Percentiles rank a stretch among this genome's conserved stretches.
phyloP scores from a whole-genome alignment of 805 yeast species.

The Lachancea cidri region DNA sequence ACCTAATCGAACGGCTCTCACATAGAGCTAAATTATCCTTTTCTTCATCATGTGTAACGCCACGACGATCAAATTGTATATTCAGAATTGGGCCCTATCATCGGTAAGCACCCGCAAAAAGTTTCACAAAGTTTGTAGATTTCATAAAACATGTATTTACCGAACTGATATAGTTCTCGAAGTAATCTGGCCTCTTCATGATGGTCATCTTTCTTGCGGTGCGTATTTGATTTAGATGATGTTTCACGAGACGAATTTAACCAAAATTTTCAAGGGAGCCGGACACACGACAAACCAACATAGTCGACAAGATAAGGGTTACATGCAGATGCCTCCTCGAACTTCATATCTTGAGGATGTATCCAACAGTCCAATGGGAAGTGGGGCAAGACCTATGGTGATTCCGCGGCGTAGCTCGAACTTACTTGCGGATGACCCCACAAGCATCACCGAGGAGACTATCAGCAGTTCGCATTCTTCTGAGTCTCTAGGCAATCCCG shows the following conservation, averaged over 20 bases:
- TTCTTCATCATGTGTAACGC: no score
- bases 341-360: conserved; percentile 6
- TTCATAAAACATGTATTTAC: not conserved
- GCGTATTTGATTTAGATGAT: not conserved
- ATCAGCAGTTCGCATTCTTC: conserved; percentile 21
- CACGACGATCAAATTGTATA: no score
- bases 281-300: not conserved
- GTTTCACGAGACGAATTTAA: not conserved
- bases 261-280: conserved; percentile 6
- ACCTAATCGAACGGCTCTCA: not conserved
- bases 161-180: not conserved
- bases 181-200: not conserved
- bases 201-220: not conserved
- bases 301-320: not conserved
- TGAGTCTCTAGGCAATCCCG: conserved; percentile 2
- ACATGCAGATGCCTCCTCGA: conserved; percentile 6
- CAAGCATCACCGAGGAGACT: conserved; percentile 15
- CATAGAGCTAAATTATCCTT: no score
- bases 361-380: not conserved
- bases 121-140: not conserved
- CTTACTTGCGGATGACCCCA: conserved; percentile 4
- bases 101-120: not conserved
- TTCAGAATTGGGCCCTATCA: no score
- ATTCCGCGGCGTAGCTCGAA: conserved; percentile 6
- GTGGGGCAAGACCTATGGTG: conserved; percentile 5